A percentile compares a stretch with the other conserved stretches of the same genome.
These are phyloP conservation scores for Dactylonectria estremocensis DNA, from an alignment of 2,329 filamentous ascomycete genomes.

Conservation along the genomic window DNA sequence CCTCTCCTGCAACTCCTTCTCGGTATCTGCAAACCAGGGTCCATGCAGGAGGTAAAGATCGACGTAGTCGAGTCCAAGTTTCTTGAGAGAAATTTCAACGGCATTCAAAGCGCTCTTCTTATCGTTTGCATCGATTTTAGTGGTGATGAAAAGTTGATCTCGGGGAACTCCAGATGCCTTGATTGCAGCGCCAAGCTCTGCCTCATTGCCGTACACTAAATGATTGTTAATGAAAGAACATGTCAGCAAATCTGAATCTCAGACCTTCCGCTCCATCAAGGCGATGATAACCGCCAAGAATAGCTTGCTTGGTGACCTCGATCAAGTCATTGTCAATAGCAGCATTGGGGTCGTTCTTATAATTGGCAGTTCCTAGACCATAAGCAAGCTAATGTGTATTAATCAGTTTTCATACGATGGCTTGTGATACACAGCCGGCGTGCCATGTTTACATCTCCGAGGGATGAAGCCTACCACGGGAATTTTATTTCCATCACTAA, in stretches of 20 bases:
- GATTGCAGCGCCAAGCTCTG: constrained; percentile 14
- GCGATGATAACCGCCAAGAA: constrained; percentile 21
- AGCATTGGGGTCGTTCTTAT: background rate
- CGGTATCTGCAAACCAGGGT: no score
- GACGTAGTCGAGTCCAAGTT: no score
- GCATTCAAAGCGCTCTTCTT: no score
- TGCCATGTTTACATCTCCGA: no score
- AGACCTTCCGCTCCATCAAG: constrained; percentile 30
- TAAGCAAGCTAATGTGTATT: no score
- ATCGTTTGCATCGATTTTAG: background rate
- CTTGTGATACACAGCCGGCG: no score
- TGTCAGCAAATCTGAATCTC: background rate
- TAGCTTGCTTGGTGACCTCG: constrained; percentile 15
- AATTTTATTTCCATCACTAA: no score
- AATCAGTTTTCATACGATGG: no score
- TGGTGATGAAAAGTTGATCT: constrained; percentile 19
- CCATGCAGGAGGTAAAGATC: no score
- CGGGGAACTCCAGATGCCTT: constrained; percentile 11
- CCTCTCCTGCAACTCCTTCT: background rate
- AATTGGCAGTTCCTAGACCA: no score
- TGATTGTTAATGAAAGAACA: background rate
- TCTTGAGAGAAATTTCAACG: no score
- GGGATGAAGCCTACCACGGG: no score
- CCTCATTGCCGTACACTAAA: constrained; percentile 21
- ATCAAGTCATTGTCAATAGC: background rate